phyloP scores from a whole-genome alignment of 2,329 filamentous ascomycete genomes.

The Curvularia eragrostidis region DNA sequence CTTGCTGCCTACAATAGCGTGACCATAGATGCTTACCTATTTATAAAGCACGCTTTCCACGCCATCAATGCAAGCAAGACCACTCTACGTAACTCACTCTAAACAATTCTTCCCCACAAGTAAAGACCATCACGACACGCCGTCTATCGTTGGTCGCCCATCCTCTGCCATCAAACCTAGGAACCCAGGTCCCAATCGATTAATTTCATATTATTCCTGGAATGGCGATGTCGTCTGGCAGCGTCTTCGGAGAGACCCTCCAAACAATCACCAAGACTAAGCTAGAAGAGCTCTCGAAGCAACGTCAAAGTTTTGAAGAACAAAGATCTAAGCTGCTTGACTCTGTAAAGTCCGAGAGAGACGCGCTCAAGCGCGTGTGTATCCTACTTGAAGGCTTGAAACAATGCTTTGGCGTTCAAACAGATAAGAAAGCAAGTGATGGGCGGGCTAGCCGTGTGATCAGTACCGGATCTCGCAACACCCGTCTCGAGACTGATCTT shows the following conservation, averaged over 20 bases:
- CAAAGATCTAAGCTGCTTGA: constrained; percentile 32
- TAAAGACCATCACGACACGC: neutral
- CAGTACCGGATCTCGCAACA: constrained; percentile 27
- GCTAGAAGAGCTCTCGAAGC: constrained; percentile 48
- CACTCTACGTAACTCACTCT: neutral
- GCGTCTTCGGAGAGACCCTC: constrained; percentile 46
- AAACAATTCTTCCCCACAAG: neutral
- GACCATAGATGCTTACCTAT: neutral
- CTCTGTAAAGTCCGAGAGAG: constrained; percentile 19
- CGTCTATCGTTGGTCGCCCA: neutral
- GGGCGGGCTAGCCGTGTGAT: constrained; percentile 27
- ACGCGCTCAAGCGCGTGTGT: constrained; percentile 34
- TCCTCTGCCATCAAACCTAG: neutral
- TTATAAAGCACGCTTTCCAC: neutral
- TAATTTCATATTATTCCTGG: neutral
- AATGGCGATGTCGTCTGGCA: constrained; percentile 38
- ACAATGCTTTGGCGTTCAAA: constrained; percentile 35
- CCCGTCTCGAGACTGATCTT: constrained; percentile 35
- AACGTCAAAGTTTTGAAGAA: constrained; percentile 39
- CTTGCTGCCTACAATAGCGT: constrained; percentile 4
- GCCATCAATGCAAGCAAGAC: neutral
- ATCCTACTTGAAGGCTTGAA: constrained; percentile 41
- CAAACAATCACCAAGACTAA: constrained; percentile 48
- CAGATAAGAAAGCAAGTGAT: constrained; percentile 15
- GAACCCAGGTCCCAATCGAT: neutral